Evolutionary conservation across 2,329 filamentous ascomycete genomes (phyloP), one percentile per base, ranked within the genome.

Genomic region (Phoma sp.): DNA sequence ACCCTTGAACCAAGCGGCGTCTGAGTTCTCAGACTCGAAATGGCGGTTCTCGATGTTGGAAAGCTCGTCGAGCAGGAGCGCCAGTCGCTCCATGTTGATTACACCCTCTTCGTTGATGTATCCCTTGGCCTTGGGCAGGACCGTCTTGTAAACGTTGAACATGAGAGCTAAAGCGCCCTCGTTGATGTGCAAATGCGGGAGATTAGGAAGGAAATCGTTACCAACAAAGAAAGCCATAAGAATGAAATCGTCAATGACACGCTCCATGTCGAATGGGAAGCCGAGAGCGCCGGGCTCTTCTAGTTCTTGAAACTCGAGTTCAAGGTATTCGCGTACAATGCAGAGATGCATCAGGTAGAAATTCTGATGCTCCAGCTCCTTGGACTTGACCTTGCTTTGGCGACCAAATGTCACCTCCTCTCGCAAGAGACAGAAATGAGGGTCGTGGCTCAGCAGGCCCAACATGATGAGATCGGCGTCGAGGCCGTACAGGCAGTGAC

Each of bases 211-310:
- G 79, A 99, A 99, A 84, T 99, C 95, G 77, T 99, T 99, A 73
- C 95, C 95, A 68, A 99, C 92, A 76, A 99, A 99, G 80, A 99
- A 99, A 40, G 93, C 93, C 92, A 99, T 97, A 57, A 99, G 85
- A 73, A 99, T 98, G 76, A 99, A 99, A 81, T 99, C 95, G 74
- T 99, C 95, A 78, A 99, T 98, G 70, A 99, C 87, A 60, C 90
- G 87, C 80, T 99, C 95, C 83, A 99, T 89, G 71, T 99, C 90
- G 72, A 96, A 99, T 42, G 86, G 81, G 67, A 97, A 93, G 33
- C 80, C 82, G 64, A 96, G 81, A 65, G 81, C 80, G 15, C 87
- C 89, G 18, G 89, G 84, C 68, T 88, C 79, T 75, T 95, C 87
- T 64, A 99, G 79, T 61, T 97, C 93, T 76, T 97, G 93, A 72